A percentile compares a stretch with the other conserved stretches of the same genome.
Conservation (phyloP, 2,329 filamentous ascomycete species). For the Alternaria rosae region DNA sequence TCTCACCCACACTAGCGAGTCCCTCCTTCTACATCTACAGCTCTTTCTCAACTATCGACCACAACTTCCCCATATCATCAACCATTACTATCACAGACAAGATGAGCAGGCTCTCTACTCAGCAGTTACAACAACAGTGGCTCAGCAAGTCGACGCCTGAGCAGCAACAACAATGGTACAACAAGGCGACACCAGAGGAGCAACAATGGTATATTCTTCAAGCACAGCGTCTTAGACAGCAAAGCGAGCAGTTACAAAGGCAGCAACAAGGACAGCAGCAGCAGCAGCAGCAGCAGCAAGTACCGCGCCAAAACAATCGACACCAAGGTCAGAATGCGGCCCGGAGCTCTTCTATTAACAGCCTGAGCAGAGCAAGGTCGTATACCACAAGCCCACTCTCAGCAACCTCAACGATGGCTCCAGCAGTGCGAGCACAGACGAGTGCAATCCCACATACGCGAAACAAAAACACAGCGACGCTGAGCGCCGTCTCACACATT, state of each 20-base stretch:
- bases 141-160: neutral
- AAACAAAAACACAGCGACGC: neutral
- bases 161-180: neutral
- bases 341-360: neutral
- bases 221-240: neutral
- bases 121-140: neutral
- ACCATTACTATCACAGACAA: neutral
- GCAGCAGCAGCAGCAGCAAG: neutral
- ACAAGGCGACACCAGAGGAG: neutral
- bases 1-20: neutral
- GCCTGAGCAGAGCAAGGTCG: neutral
- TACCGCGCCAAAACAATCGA: neutral
- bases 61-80: neutral
- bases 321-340: neutral
- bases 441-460: neutral
- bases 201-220: neutral
- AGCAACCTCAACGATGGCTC: neutral
- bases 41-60: neutral
- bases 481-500: neutral
- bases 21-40: too few species aligned
- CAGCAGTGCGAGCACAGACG: neutral
- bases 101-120: neutral
- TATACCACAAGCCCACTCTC: neutral
- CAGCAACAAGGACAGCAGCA: neutral
- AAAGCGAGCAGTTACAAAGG: neutral